These are phyloP conservation scores for Raffaelea albimanens DNA, from an alignment of 2,329 filamentous ascomycete species.

Conservation along the genomic window DNA sequence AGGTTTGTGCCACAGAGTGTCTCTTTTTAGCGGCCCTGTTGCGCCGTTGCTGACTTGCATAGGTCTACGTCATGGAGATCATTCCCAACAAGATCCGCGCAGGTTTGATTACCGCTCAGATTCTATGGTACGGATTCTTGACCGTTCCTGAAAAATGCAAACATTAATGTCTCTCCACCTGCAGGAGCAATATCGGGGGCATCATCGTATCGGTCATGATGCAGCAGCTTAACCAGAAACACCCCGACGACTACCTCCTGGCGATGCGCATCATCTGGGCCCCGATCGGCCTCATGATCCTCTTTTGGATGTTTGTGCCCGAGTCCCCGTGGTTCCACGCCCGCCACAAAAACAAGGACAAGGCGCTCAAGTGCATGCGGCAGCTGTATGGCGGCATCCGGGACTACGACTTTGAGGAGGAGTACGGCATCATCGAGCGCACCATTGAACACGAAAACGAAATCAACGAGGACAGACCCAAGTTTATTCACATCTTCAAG, in stretches of 20 bases:
- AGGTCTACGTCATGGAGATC: conserved; percentile 10
- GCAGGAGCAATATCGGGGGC: conserved; percentile 6
- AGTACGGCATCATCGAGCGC: conserved; percentile 6
- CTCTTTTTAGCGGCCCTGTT: no score
- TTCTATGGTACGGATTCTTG: conserved; percentile 1
- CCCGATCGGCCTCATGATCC: conserved; percentile 5
- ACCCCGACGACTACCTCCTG: conserved; percentile 8
- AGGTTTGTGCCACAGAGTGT: no score
- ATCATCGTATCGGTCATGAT: conserved; percentile 7
- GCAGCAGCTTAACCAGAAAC: conserved; percentile 9
- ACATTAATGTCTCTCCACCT: neutral
- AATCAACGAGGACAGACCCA: neutral
- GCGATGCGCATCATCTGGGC: conserved; percentile 8
- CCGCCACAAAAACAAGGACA: conserved; percentile 6
- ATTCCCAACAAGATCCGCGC: conserved; percentile 9
- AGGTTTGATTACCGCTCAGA: conserved; percentile 9
- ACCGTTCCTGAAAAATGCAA: neutral
- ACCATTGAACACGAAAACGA: conserved; percentile 7
- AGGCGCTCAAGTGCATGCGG: conserved; percentile 2
- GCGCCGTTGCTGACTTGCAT: no score
- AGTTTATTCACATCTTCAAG: conserved; percentile 5
- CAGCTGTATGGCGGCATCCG: conserved; percentile 5
- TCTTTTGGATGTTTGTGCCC: conserved; percentile 7
- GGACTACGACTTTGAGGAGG: conserved; percentile 5
- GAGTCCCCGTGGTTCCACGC: conserved; percentile 11